These are phyloP conservation scores for Serendipita sp. DNA, from an alignment of 768 basidiomycete genomes.

Conservation along the genomic window DNA sequence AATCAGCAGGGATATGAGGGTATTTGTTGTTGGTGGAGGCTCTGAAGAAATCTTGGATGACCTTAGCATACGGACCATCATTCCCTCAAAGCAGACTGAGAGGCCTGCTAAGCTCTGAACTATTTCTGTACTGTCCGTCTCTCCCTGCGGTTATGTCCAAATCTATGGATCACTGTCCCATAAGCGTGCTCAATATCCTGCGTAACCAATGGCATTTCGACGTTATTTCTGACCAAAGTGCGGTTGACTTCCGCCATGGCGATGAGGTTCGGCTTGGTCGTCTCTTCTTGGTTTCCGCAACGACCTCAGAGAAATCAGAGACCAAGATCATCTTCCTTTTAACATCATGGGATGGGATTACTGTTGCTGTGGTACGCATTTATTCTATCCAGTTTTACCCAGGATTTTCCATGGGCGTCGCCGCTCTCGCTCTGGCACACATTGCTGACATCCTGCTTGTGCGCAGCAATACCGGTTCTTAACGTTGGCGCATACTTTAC, in stretches of 20 bases:
- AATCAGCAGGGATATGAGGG: constrained; percentile 12
- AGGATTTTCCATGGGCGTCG: background rate
- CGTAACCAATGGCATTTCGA: too few species aligned
- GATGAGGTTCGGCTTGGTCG: background rate
- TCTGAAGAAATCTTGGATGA: constrained; percentile 13
- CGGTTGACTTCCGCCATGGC: background rate
- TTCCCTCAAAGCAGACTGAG: background rate
- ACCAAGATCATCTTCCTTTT: background rate
- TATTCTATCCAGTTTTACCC: too few species aligned
- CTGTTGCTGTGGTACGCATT: constrained; percentile 4
- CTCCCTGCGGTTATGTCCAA: too few species aligned
- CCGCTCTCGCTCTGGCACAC: background rate
- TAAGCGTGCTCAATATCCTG: too few species aligned
- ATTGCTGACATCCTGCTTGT: background rate
- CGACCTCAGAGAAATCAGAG: background rate
- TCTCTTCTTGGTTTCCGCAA: background rate
- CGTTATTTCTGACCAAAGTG: background rate
- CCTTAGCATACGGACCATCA: constrained; percentile 7
- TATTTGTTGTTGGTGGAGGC: constrained; percentile 13
- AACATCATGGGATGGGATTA: constrained; percentile 5
- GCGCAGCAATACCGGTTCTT: constrained; percentile 60
- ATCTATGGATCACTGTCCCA: too few species aligned
- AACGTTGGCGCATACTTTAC: constrained; percentile 82
- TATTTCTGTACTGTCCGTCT: too few species aligned
- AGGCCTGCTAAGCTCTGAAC: background rate